Percentiles rank a stretch among this genome's conserved stretches.
These are phyloP conservation scores for Kuraishia ogatae DNA, from an alignment of 805 yeast species.

Conservation along the genomic window DNA sequence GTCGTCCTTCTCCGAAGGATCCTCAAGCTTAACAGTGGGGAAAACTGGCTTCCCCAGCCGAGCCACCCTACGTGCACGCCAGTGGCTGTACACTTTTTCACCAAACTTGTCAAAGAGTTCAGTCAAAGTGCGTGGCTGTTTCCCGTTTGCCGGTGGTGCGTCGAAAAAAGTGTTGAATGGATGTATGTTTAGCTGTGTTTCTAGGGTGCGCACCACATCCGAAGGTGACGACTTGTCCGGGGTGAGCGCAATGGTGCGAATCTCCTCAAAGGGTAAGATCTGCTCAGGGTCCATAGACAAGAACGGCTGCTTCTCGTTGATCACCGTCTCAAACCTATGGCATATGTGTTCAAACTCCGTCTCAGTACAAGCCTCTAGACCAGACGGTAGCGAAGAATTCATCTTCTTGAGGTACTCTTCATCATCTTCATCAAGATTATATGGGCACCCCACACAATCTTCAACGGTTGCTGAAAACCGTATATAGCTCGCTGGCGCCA, in stretches of 20 bases:
- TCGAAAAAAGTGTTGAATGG: constrained; percentile 56
- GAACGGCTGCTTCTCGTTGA: constrained; percentile 82
- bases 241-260: constrained; percentile 41
- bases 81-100: constrained; percentile 62
- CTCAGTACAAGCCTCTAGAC: constrained; percentile 43
- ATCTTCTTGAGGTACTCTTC: constrained; percentile 49
- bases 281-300: constrained; percentile 77
- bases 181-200: constrained; percentile 44
- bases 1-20: constrained; percentile 83
- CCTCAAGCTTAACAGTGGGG: constrained; percentile 78
- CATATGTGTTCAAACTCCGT: constrained; percentile 80
- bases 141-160: constrained; percentile 29
- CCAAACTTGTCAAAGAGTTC: constrained; percentile 55
- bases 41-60: constrained; percentile 62
- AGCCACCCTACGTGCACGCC: constrained; percentile 66
- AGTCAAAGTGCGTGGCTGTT: constrained; percentile 33
- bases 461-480: constrained; percentile 94
- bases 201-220: constrained; percentile 48
- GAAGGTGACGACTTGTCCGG: constrained; percentile 39
- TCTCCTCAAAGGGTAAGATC: constrained; percentile 60
- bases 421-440: constrained; percentile 87
- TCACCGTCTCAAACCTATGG: constrained; percentile 63
- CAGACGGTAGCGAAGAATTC: constrained; percentile 24
- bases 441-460: constrained; percentile 79
- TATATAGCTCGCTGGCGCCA: constrained; percentile 71